These are phyloP conservation scores for Heliamphora exappendiculata DNA, from an alignment of 148 eudicot species.

Conservation along the genomic window DNA sequence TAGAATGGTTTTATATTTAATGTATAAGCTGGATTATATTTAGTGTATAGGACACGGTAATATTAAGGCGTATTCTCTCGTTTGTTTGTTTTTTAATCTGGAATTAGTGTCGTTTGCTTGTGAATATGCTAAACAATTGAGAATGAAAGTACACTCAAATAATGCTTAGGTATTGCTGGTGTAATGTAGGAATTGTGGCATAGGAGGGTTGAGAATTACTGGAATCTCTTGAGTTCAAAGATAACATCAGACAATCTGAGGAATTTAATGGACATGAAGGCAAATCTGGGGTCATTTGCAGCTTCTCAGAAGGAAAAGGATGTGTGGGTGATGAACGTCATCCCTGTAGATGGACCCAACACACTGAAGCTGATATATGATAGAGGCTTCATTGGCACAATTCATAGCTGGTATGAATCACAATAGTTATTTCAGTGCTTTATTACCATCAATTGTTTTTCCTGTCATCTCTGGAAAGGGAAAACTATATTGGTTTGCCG, in stretches of 20 bases:
- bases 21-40: too few relatives aligned
- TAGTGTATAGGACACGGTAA: too few relatives aligned
- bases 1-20: too few relatives aligned
- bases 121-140: neutral
- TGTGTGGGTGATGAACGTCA: slow-evolving; percentile 96
- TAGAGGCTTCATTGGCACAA: slow-evolving; percentile 84
- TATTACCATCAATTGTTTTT: neutral
- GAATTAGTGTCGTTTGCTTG: neutral
- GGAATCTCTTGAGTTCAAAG: slow-evolving; percentile 69
- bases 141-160: neutral
- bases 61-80: too few relatives aligned
- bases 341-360: slow-evolving; percentile 87
- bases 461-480: neutral
- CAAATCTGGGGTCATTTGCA: slow-evolving; percentile 94
- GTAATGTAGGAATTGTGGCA: slow-evolving; percentile 68
- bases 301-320: slow-evolving; percentile 85
- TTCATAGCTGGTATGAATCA: slow-evolving; percentile 85
- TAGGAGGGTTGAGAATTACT: slow-evolving; percentile 72
- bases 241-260: slow-evolving; percentile 62
- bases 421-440: too few relatives aligned
- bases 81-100: too few relatives aligned
- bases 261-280: slow-evolving; percentile 93
- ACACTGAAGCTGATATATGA: slow-evolving; percentile 84
- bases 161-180: slow-evolving; percentile 4
- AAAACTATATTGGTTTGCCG: neutral